Evolutionary conservation across 495 filamentous ascomycete species (phyloP).

Genomic region (Neurospora sp.): DNA sequence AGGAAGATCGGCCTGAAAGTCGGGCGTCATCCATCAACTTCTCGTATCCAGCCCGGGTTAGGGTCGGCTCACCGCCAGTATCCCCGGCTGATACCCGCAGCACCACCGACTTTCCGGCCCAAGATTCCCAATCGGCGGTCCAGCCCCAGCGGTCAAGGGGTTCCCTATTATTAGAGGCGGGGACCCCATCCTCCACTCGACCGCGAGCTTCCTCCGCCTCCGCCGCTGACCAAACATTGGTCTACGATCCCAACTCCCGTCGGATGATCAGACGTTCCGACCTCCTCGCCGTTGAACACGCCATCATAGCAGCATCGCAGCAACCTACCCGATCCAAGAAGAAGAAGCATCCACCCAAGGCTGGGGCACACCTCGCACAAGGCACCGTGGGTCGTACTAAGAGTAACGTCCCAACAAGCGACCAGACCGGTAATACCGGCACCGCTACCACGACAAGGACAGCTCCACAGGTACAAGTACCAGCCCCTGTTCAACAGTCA

Average conservation of each 20-base stretch:
- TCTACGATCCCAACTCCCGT: conserved; percentile 50
- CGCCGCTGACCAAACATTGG: conserved; percentile 24
- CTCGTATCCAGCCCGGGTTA: conserved; percentile 54
- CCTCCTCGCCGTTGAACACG: conserved; percentile 26
- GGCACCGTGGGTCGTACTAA: conserved; percentile 23
- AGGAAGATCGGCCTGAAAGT: conserved; percentile 40
- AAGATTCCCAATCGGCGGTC: not conserved
- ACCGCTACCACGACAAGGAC: not conserved
- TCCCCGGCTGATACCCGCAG: conserved; percentile 2
- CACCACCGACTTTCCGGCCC: not conserved
- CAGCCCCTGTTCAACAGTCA: not conserved
- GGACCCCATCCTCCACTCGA: conserved; percentile 3
- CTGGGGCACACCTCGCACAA: conserved; percentile 26
- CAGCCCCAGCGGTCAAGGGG: not conserved
- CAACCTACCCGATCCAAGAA: conserved; percentile 41
- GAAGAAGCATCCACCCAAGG: conserved; percentile 31
- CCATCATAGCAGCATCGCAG: conserved; percentile 35
- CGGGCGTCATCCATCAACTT: conserved; percentile 68
- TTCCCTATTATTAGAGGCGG: not conserved
- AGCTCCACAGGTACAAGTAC: conserved; percentile 1
- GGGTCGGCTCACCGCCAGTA: conserved; percentile 25
- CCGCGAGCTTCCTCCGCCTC: conserved; percentile 15
- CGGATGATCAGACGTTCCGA: conserved; percentile 37
- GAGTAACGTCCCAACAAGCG: conserved; percentile 17
- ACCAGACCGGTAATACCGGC: conserved; percentile 27